Base-by-base conservation (phyloP, 1,284 basidiomycete species). In the Ceratobasidium sp. region DNA sequence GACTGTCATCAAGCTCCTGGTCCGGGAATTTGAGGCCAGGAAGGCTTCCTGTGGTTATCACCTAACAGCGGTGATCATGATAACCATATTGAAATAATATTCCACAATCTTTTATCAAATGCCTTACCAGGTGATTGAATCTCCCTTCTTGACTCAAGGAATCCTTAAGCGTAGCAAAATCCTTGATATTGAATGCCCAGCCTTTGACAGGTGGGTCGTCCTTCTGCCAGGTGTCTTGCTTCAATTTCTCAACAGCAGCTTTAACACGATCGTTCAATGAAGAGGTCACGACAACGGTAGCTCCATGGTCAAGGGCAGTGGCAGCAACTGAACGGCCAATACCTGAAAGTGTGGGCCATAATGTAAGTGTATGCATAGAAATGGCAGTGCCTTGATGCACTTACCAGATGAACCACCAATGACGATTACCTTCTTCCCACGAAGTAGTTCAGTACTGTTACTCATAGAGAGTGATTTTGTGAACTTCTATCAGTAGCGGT, bases 271-370 rank as follows among this genome's bases (percentile, higher is more conserved):
- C 35, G 15, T 70, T 40, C 22, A 15, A 56, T 4, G 53, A 67
- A 25, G 64, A 68, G 15, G 69, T 47, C 15, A 70, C 53, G 20
- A 70, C 38, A 5, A 70, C 69, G 1, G 43, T 49, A 1, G 69
- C 69, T n/a, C 69, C 69, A 31, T 60, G 22, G 1, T 38, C 35
- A 29, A 70, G 69, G n/a, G 45, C 29, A 10, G 43, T 55, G 15
- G 32, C 45, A 12, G 69, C 69, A 13, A 70, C 58, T 35, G 27
- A 20, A 43, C 29, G 40, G 15, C 69, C 64, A 31, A 70, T 58
- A 40, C 69, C 69, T 68, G 20, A 20, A 12, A 20, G n/a, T 12
- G 22, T 20, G 22, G 38, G 10, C 38, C 10, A 8, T 8, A 40
- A 40, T 40, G 17, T 40, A 8, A 40, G 17, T 8, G 8, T 8